phyloP scores from a whole-genome alignment of 768 basidiomycete genomes.

The Pleurotus giganteus region DNA sequence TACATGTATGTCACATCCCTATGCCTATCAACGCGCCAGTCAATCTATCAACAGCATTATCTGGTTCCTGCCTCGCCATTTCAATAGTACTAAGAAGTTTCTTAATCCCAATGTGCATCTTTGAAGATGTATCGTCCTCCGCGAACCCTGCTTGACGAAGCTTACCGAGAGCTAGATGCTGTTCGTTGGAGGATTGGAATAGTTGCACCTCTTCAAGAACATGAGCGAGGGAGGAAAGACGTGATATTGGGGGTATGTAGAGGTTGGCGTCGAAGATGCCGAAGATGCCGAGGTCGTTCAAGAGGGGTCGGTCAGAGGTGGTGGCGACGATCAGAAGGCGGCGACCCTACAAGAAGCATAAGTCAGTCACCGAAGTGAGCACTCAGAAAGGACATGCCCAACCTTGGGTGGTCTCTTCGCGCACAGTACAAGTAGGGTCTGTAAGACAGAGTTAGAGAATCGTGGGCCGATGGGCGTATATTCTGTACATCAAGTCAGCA shows the following conservation, averaged over 20 bases:
- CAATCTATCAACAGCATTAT: conserved; percentile 72
- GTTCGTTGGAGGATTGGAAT: conserved; percentile 58
- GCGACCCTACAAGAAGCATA: conserved; percentile 58
- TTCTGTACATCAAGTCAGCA: conserved; percentile 43
- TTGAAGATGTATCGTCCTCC: conserved; percentile 37
- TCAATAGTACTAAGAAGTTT: conserved; percentile 87
- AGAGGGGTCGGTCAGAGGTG: conserved; percentile 81
- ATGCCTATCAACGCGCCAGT: conserved; percentile 62
- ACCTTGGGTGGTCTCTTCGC: conserved; percentile 92
- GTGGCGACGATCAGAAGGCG: conserved; percentile 92
- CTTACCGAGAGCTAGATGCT: conserved; percentile 57
- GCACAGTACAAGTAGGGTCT: conserved; percentile 85
- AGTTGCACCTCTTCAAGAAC: conserved; percentile 80
- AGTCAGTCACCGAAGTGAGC: neutral
- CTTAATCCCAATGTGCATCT: conserved; percentile 87
- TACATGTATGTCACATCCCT: conserved; percentile 32
- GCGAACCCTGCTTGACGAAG: conserved; percentile 76
- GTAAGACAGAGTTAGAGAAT: conserved; percentile 93
- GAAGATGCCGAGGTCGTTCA: conserved; percentile 85
- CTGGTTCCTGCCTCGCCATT: conserved; percentile 96
- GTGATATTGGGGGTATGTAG: conserved; percentile 77
- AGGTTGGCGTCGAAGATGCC: conserved; percentile 89
- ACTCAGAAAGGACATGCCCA: conserved; percentile 15
- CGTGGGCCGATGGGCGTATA: conserved; percentile 97
- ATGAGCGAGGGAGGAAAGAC: conserved; percentile 66